Evolutionary conservation across 1,139 yeast species (phyloP).

Genomic region (Zygosaccharomyces sapae): DNA sequence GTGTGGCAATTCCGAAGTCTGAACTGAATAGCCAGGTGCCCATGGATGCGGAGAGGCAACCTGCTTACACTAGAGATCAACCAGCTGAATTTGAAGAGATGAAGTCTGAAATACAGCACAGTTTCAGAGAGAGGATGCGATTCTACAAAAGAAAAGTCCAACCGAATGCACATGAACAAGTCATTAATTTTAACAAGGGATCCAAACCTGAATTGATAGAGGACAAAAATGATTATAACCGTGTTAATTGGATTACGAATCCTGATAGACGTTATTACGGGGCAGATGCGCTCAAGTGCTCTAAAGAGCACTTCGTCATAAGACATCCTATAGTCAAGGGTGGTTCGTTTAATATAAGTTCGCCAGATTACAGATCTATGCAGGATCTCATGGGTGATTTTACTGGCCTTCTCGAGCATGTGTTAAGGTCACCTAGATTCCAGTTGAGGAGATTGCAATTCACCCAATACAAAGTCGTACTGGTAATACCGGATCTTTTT

Average conservation of each 20-base stretch:
- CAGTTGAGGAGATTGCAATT: slow-evolving; percentile 45
- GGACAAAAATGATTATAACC: slow-evolving; percentile 73
- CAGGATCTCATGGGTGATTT: slow-evolving; percentile 77
- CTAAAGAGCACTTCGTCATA: slow-evolving; percentile 51
- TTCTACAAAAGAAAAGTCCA: slow-evolving; percentile 82
- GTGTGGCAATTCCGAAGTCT: slow-evolving; percentile 58
- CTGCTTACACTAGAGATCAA: slow-evolving; percentile 13
- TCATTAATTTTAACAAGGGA: slow-evolving; percentile 67
- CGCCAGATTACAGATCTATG: slow-evolving; percentile 52
- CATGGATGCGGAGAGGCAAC: slow-evolving; percentile 20
- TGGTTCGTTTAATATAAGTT: slow-evolving; percentile 63
- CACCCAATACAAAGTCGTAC: slow-evolving; percentile 47
- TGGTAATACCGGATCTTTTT: slow-evolving; percentile 82
- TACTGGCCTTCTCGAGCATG: slow-evolving; percentile 39
- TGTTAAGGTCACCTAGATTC: slow-evolving; percentile 37
- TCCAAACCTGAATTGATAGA: slow-evolving; percentile 65
- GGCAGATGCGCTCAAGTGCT: slow-evolving; percentile 59
- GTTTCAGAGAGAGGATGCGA: slow-evolving; percentile 87
- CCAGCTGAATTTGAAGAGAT: slow-evolving; percentile 45
- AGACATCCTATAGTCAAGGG: slow-evolving; percentile 58
- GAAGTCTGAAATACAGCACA: slow-evolving; percentile 54
- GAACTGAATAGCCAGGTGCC: slow-evolving; percentile 3
- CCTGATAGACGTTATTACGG: slow-evolving; percentile 49
- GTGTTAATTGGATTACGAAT: slow-evolving; percentile 61
- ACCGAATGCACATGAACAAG: slow-evolving; percentile 82